phyloP scores from a whole-genome alignment of 2,329 filamentous ascomycete species.

The Colletotrichum somersetense region DNA sequence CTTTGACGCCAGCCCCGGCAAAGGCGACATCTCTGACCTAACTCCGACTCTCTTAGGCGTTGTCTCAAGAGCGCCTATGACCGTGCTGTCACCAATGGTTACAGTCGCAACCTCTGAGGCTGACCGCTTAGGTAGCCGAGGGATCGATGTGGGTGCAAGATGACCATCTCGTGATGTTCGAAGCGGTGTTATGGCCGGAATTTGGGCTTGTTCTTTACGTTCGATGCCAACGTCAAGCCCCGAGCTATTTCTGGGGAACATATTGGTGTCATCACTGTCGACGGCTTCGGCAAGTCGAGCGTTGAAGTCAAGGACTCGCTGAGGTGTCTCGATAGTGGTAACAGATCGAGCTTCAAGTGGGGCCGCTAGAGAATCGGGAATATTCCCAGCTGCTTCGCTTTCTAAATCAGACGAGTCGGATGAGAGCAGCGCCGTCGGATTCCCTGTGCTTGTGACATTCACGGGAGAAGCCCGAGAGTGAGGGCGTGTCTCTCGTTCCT shows the following conservation, averaged over 20 bases:
- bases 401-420: neutral
- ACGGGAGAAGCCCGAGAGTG: neutral
- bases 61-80: conserved; percentile 74
- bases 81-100: conserved; percentile 77
- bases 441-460: neutral
- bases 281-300: conserved; percentile 50
- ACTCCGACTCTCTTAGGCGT: conserved; percentile 55
- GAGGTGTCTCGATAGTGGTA: conserved; percentile 28
- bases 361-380: neutral
- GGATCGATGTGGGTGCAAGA: neutral
- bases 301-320: conserved; percentile 52
- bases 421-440: neutral
- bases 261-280: conserved; percentile 44
- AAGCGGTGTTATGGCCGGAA: conserved; percentile 40
- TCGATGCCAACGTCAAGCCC: neutral
- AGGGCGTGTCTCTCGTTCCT: neutral
- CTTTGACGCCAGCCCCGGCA: neutral
- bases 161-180: conserved; percentile 11
- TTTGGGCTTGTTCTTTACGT: conserved; percentile 40
- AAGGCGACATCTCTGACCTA: neutral
- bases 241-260: neutral
- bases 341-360: neutral
- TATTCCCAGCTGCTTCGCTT: neutral
- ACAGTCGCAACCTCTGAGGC: conserved; percentile 77
- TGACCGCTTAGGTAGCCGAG: conserved; percentile 64